These are phyloP conservation scores for Proliferodiscus dingleyae DNA, from an alignment of 2,329 filamentous ascomycete genomes.

Conservation along the genomic window DNA sequence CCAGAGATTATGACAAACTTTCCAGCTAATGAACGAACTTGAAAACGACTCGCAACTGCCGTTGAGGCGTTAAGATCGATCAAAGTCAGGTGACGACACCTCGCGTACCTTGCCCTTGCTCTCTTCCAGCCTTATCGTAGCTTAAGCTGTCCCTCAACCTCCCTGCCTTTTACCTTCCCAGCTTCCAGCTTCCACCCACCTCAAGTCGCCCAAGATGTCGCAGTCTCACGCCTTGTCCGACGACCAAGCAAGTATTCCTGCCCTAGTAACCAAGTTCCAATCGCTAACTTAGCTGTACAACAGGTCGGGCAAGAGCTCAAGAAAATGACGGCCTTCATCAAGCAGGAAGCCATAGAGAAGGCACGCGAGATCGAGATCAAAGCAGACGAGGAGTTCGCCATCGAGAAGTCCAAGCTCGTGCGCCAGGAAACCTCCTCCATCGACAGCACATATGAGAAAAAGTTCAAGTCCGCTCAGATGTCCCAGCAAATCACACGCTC, in stretches of 20 bases:
- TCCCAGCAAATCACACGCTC: conserved; percentile 98
- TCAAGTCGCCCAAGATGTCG: conserved; percentile 65
- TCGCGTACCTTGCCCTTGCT: conserved; percentile 10
- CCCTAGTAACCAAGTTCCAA: conserved; percentile 3
- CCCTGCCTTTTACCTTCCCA: conserved; percentile 9
- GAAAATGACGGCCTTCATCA: conserved; percentile 99
- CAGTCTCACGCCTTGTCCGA: conserved; percentile 92
- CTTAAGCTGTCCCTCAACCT: conserved; percentile 18
- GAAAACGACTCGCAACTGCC: background rate
- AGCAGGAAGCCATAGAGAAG: conserved; percentile 96
- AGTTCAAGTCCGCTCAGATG: conserved; percentile 98
- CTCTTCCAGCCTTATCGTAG: conserved; percentile 24
- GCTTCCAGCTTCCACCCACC: conserved; percentile 8
- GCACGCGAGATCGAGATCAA: conserved; percentile 96
- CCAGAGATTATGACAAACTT: too few relatives aligned
- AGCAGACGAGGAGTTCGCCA: conserved; percentile 97
- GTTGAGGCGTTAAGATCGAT: background rate
- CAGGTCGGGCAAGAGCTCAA: conserved; percentile 97
- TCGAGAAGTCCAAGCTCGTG: conserved; percentile 98
- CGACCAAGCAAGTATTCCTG: conserved; percentile 67
- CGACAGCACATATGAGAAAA: conserved; percentile 92
- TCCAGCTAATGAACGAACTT: background rate
- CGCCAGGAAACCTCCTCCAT: conserved; percentile 91
- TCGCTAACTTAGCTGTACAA: conserved; percentile 11
- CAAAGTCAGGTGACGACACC: conserved; percentile 13